Evolutionary conservation across 192 early-diverging fungal species (phyloP).

Genomic region (Podila epigama): DNA sequence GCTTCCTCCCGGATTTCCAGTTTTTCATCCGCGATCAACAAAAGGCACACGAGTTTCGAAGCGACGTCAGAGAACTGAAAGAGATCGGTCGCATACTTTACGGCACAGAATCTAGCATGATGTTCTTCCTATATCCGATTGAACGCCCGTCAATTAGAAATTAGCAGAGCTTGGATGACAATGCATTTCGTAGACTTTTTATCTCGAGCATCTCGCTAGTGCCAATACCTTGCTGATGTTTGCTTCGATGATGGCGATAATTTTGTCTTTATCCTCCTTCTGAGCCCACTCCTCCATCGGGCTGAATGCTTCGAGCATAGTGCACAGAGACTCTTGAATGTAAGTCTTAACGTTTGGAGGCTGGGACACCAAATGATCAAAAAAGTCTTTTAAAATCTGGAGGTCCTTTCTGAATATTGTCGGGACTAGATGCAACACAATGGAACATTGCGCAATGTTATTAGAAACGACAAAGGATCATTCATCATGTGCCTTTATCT

Average conservation of each 20-base stretch:
- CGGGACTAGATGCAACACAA: conserved; percentile 59
- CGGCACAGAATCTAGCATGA: conserved; percentile 65
- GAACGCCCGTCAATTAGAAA: not conserved
- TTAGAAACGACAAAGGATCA: not conserved
- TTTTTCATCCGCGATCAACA: conserved; percentile 55
- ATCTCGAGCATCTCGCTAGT: no score
- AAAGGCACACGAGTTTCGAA: conserved; percentile 70
- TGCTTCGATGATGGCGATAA: conserved; percentile 61
- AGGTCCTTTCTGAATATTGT: conserved; percentile 68
- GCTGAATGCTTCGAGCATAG: conserved; percentile 75
- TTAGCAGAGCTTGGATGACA: not conserved
- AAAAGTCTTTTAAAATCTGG: conserved; percentile 68
- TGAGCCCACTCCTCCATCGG: conserved; percentile 38
- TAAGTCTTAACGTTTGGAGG: conserved; percentile 71
- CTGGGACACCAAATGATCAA: conserved; percentile 71
- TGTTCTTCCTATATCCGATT: conserved; percentile 36
- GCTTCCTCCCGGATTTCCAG: conserved; percentile 65
- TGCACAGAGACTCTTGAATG: conserved; percentile 84
- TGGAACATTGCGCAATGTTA: not conserved
- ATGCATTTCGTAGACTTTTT: not conserved
- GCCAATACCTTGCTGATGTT: conserved; percentile 60
- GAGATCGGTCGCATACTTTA: conserved; percentile 66
- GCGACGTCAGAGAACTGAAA: conserved; percentile 64
- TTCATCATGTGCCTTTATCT: no score
- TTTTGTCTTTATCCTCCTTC: conserved; percentile 6